Evolutionary conservation across 2,329 filamentous ascomycete genomes (phyloP), one percentile per base, ranked within the genome.

Genomic region (Allantophomopsis cytisporea): DNA sequence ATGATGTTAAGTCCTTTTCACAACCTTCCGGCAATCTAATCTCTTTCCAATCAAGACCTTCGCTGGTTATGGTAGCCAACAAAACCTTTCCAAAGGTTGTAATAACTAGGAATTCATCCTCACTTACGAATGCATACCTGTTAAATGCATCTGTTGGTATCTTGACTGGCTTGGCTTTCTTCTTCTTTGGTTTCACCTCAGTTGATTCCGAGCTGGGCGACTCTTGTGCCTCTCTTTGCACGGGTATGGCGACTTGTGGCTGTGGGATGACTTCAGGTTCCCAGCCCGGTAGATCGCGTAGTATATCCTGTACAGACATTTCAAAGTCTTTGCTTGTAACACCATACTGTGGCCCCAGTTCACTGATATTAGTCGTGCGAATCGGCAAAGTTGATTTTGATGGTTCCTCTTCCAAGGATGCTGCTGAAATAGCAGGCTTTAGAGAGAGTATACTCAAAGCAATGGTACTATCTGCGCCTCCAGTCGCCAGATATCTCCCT

Each of bases 401-500:
- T 28, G 23, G 23, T 28, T 10, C 23, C 10, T 28, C 23, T 8
- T 6, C 23, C 10, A 8, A 28, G 7, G 23, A 10, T 6, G 23
- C 23, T 10, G 10, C 23, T 28, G 23, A 28, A 10, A 8, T 10
- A 12, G 23, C 23, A 28, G 5, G 23, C 11, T 28, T 28, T 8
- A 28, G 8, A 10, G 23, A 28, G 21, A 49, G 18, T 16, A 38
- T 31, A 39, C 50, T 54, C 7, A 75, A 49, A 3, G 67, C 65
- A 32, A 80, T 68, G 46, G 69, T 75, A 13, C 87, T 81, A 59
- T 98, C 91, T 10, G 84, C 81, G n/a, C 85, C 91, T 11, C 91
- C 91, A 2, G 83, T 87, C 4, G 73, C 77, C 20, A 45, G 20
- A 32, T 52, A 14, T 31, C 13, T 14, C 38, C 28, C n/a, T 17